These are phyloP conservation scores for Daldinia eschscholtzii DNA, from an alignment of 2,329 filamentous ascomycete genomes.

Conservation along the genomic window DNA sequence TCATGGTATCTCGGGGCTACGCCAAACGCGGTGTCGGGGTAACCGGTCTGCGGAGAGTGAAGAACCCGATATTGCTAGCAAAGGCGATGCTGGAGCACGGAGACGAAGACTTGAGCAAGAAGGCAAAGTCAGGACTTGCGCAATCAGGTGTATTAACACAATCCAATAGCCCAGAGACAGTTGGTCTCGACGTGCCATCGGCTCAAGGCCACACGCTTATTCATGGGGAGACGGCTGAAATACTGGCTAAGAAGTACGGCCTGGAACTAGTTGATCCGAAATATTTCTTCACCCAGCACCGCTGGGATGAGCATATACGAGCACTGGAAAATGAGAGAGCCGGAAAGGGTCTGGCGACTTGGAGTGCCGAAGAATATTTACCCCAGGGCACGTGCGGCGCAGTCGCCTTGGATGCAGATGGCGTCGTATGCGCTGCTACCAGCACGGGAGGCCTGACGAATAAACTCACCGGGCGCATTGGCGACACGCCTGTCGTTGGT, in stretches of 20 bases:
- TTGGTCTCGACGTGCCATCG: constrained; percentile 61
- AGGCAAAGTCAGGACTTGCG: constrained; percentile 33
- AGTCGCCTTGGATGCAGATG: constrained; percentile 82
- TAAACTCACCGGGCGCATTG: constrained; percentile 85
- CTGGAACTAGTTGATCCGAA: constrained; percentile 75
- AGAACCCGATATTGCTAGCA: constrained; percentile 83
- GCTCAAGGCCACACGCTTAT: constrained; percentile 79
- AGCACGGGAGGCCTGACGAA: constrained; percentile 87
- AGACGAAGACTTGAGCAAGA: constrained; percentile 66
- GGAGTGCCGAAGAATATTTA: constrained; percentile 74
- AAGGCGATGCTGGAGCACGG: constrained; percentile 76
- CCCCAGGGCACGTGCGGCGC: constrained; percentile 88
- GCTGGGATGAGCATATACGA: constrained; percentile 82
- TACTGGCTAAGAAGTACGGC: constrained; percentile 75
- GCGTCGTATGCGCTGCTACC: constrained; percentile 76
- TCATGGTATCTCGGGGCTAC: constrained; percentile 82
- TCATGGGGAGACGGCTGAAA: constrained; percentile 75
- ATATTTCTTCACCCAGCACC: constrained; percentile 83
- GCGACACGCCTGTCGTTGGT: constrained; percentile 86
- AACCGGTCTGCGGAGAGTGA: constrained; percentile 78
- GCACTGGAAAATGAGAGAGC: constrained; percentile 65
- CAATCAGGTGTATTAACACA: constrained; percentile 45
- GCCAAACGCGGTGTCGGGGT: constrained; percentile 84
- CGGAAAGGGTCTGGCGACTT: constrained; percentile 59
- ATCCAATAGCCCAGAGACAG: constrained; percentile 16